Evolutionary conservation across 495 filamentous ascomycete species (phyloP).

Genomic region (Lichina pygmaea): DNA sequence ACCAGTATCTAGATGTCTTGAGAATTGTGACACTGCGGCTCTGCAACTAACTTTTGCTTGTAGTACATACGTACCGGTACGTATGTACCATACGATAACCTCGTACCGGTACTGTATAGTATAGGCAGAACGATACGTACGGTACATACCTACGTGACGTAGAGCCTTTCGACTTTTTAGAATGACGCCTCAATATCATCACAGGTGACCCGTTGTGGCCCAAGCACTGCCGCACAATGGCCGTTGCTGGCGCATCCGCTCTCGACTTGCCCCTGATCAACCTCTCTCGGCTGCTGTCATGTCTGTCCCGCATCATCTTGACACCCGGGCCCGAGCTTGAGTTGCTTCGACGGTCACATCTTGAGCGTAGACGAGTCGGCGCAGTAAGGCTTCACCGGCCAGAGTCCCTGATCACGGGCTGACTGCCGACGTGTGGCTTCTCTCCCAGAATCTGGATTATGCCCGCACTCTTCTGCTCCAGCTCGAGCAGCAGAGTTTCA

Average conservation of each 20-base stretch:
- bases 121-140: too few relatives aligned
- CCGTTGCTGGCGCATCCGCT: background rate
- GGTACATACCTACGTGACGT: too few relatives aligned
- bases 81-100: too few relatives aligned
- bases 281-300: slow-evolving; percentile 42
- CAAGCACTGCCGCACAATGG: background rate
- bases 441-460: slow-evolving; percentile 45
- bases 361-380: slow-evolving; percentile 39
- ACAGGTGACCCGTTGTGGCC: too few relatives aligned
- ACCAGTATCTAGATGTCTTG: too few relatives aligned
- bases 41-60: too few relatives aligned
- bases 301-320: slow-evolving; percentile 47
- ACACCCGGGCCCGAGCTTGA: slow-evolving; percentile 32
- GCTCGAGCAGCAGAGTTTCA: slow-evolving; percentile 45
- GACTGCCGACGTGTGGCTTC: background rate
- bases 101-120: too few relatives aligned
- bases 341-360: slow-evolving; percentile 31
- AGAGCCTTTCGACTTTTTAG: too few relatives aligned
- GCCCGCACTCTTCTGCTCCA: slow-evolving; percentile 47
- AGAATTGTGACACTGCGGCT: too few relatives aligned
- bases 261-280: slow-evolving; percentile 20
- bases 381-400: slow-evolving; percentile 21
- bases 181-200: too few relatives aligned
- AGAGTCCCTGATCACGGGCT: background rate
- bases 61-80: too few relatives aligned